Evolutionary conservation across 2,329 filamentous ascomycete species (phyloP).

Genomic region (Phaeomoniella chlamydospora): DNA sequence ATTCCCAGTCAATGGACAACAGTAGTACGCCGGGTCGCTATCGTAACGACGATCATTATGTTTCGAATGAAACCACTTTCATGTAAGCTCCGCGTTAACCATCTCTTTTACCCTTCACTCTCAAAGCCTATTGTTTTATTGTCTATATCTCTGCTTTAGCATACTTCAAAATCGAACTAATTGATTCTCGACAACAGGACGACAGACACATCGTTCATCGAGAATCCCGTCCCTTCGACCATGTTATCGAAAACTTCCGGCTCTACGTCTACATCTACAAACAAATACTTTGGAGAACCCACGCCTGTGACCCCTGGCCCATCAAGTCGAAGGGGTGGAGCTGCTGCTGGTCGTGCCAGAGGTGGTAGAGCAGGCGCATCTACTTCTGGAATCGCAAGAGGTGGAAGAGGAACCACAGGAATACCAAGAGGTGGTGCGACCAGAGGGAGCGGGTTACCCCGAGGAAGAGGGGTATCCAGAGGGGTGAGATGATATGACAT

Average conservation of each 20-base stretch:
- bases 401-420: neutral
- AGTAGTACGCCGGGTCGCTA: neutral
- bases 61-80: conserved; percentile 58
- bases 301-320: conserved; percentile 1
- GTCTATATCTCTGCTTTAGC: neutral
- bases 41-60: neutral
- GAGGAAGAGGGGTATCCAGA: conserved; percentile 21
- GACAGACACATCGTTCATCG: conserved; percentile 80
- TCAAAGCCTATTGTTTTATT: conserved; percentile 2
- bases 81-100: conserved; percentile 41
- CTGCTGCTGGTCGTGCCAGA: neutral
- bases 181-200: conserved; percentile 41
- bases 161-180: neutral
- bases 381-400: neutral
- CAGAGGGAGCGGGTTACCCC: conserved; percentile 8
- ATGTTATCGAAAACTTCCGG: conserved; percentile 22
- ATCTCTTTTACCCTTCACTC: neutral
- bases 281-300: neutral
- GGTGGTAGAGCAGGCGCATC: neutral
- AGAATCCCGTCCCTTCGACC: conserved; percentile 53
- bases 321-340: neutral
- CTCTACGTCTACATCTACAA: too few species aligned
- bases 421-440: conserved; percentile 3
- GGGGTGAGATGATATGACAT: conserved; percentile 19
- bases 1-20: conserved; percentile 1